Base-by-base conservation (phyloP, 2,329 filamentous ascomycete species). In the Pseudogymnoascus sp. region DNA sequence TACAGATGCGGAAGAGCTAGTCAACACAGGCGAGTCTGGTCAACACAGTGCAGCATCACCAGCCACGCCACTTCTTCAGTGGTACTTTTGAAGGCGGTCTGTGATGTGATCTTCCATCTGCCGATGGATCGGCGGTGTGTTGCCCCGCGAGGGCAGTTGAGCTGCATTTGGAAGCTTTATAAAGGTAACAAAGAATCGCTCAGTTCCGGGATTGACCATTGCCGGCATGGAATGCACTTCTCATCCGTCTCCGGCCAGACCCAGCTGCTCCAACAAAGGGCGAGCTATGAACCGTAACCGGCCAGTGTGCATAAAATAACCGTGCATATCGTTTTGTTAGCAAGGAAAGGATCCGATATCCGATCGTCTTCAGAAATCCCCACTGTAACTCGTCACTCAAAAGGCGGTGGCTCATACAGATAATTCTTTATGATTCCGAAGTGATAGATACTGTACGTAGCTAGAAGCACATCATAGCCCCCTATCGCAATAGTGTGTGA, bases 31-130 rank as follows among this genome's bases (percentile, higher is more conserved):
- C 47, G n/a, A 54, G 47, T 32, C 25, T 54, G 25, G 25, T 54
- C 47, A 54, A 32, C 32, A 14, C n/a, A 54, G 47, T 18, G 47
- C 5, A 32, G 47, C 12, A 54, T 54, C 28, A 28, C 47, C 47
- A 54, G 47, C 47, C 47, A 54, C 47, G 28, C 47, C 47, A 54
- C 28, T 54, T 54, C n/a, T 54, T 54, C 47, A 54, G 47, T 34
- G 47, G 47, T 14, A 12, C 7, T 54, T 8, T 12, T 9, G 28
- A 34, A 22, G 28, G 28, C 47, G 47, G 47, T 54, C 47, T 54
- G 47, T 18, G 8, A 54, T 20, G n/a, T 18, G 47, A 54, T 54
- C 47, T 12, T 32, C 47, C 25, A 34, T 54, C n/a, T 32, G 47
- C 25, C 3, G 28, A 54, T 14, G 16, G 47, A 54, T 54, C 47